Conservation (phyloP, 1,284 basidiomycete species). For the Papiliotrema laurentii region DNA sequence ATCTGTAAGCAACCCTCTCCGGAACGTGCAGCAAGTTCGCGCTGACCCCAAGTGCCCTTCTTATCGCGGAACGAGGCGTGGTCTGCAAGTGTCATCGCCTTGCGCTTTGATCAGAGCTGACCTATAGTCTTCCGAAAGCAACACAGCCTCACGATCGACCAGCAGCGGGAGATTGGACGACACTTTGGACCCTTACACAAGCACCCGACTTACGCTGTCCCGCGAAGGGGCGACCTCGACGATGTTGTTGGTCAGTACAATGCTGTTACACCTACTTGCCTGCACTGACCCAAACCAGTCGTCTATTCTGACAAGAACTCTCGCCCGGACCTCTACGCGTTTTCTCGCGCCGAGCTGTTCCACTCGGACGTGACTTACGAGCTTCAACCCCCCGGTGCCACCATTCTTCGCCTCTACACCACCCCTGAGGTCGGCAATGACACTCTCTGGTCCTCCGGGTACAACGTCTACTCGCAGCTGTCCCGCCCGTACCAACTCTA, state of each 20-base stretch:
- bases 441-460: constrained; percentile 53
- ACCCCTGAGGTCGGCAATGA: constrained; percentile 69
- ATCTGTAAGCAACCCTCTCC: constrained; percentile 39
- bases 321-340: constrained; percentile 64
- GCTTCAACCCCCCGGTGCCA: constrained; percentile 75
- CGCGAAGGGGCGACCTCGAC: constrained; percentile 61
- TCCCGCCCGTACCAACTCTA: constrained; percentile 62
- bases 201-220: constrained; percentile 73
- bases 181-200: constrained; percentile 75
- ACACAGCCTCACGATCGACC: constrained; percentile 53
- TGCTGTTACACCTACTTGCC: background rate
- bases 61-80: constrained; percentile 42
- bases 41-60: constrained; percentile 26
- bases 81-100: constrained; percentile 31
- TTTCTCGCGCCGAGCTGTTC: constrained; percentile 70
- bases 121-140: constrained; percentile 43
- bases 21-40: background rate
- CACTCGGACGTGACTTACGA: constrained; percentile 79
- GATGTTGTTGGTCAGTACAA: constrained; percentile 57
- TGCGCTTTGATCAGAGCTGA: background rate
- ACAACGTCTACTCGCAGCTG: constrained; percentile 67
- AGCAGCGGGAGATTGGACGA: constrained; percentile 66
- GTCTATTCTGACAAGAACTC: constrained; percentile 56
- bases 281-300: constrained; percentile 24
- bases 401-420: constrained; percentile 75